Percentiles rank a stretch among this genome's conserved stretches.
Evolutionary conservation across 1,139 yeast genomes (phyloP).

Genomic region (Diutina mesorugosa): DNA sequence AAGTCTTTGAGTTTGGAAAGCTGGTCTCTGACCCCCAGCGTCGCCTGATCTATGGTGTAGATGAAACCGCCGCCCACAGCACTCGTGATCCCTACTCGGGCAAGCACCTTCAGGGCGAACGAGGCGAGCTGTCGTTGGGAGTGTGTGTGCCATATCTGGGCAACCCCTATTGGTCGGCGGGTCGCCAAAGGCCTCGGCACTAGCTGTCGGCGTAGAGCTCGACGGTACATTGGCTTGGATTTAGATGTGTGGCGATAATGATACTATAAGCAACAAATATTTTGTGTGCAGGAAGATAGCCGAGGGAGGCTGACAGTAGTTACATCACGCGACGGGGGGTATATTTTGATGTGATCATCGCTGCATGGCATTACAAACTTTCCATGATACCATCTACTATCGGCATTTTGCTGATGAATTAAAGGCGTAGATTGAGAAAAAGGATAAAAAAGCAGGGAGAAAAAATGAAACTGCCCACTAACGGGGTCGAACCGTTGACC

Average conservation of each 20-base stretch:
- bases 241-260: not conserved
- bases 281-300: not conserved
- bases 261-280: not conserved
- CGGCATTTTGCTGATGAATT: no score
- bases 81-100: not conserved
- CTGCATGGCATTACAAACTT: no score
- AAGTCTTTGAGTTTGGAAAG: not conserved
- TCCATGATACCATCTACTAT: no score
- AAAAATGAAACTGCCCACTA: not conserved
- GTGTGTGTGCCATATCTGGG: not conserved
- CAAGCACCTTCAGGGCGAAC: not conserved
- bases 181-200: not conserved
- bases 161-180: not conserved
- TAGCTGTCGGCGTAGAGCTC: not conserved
- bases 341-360: no score
- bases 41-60: not conserved
- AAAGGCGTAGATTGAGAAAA: not conserved
- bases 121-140: not conserved
- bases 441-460: not conserved
- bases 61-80: not conserved
- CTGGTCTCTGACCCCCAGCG: not conserved
- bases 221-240: not conserved
- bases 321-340: no score
- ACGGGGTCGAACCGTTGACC: conserved; percentile 3
- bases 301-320: not conserved